These are phyloP conservation scores for Eutrema heterophyllum DNA, from an alignment of 345 rosid genomes.

Conservation along the genomic window DNA sequence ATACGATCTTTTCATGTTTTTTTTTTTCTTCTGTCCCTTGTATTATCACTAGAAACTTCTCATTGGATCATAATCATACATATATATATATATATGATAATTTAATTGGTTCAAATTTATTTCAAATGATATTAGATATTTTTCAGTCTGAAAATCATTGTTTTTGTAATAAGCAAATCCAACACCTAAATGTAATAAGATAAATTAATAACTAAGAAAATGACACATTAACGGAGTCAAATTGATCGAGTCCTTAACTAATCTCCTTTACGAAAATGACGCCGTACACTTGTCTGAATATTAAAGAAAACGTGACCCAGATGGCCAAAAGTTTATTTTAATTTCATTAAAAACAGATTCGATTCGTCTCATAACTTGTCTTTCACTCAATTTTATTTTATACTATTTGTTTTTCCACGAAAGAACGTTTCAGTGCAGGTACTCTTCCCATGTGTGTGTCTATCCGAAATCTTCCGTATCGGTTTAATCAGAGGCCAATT, in stretches of 20 bases:
- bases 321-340: not conserved
- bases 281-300: slow-evolving; percentile 3
- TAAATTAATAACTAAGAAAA: not conserved
- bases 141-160: not conserved
- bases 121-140: not conserved
- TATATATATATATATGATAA: not conserved
- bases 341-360: no score
- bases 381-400: no score
- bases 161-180: not conserved
- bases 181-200: not conserved
- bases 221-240: slow-evolving; percentile 9
- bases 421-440: not conserved
- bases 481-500: not conserved
- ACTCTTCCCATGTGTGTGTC: not conserved
- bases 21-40: not conserved
- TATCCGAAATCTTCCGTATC: not conserved
- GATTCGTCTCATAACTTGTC: no score
- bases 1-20: not conserved
- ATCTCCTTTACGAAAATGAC: not conserved
- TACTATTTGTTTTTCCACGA: not conserved
- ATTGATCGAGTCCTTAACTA: not conserved
- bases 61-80: not conserved
- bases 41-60: not conserved
- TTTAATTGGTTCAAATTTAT: not conserved
- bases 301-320: not conserved